phyloP scores from a whole-genome alignment of 176 grass and related monocot species.

The Aechmea fasciata region DNA sequence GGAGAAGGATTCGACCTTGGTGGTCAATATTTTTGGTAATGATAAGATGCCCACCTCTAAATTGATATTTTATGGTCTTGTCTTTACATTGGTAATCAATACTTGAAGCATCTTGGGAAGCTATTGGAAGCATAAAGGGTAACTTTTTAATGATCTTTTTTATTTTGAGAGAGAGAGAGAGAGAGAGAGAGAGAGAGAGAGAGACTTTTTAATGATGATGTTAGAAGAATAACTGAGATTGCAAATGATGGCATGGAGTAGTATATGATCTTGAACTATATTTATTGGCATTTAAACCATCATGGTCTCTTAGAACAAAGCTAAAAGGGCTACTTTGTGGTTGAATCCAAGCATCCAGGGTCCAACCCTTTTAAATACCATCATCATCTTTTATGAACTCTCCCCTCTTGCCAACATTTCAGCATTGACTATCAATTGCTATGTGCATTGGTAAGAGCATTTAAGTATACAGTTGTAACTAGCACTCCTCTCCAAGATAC shows the following conservation, averaged over 20 bases:
- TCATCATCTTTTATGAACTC: constrained; percentile 32
- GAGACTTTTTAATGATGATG: neutral
- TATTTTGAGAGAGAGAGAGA: too few relatives aligned
- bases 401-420: constrained; percentile 17
- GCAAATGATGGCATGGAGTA: constrained; percentile 34
- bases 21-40: too few relatives aligned
- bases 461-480: neutral
- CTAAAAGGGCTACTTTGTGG: neutral
- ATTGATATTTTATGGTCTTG: neutral
- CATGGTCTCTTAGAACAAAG: neutral
- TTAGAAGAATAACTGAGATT: constrained; percentile 2
- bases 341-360: constrained; percentile 15
- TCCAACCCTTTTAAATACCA: constrained; percentile 40
- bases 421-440: neutral
- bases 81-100: neutral
- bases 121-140: neutral
- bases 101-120: neutral
- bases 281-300: constrained; percentile 41
- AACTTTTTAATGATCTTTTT: neutral
- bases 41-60: neutral
- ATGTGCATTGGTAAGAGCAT: neutral
- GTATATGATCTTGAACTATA: constrained; percentile 29
- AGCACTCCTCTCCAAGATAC: neutral
- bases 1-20: too few relatives aligned
- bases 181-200: too few relatives aligned